Conservation (phyloP, 1,284 basidiomycete species). For the Pseudomicrostroma phylloplanum region DNA sequence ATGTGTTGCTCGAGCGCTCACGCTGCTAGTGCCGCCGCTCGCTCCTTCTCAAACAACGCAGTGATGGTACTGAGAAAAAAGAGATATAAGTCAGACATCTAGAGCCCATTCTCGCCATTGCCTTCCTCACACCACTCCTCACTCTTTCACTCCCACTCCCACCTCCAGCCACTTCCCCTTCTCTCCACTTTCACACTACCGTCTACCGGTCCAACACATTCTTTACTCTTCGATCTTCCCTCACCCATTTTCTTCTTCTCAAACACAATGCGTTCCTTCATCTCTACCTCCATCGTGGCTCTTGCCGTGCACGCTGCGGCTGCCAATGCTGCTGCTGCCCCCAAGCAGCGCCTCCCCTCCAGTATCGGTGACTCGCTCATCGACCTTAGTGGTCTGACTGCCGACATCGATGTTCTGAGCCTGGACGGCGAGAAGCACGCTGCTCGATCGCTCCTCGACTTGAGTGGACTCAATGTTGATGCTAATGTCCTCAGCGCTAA, state of each 20-base stretch:
- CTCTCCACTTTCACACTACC: no score
- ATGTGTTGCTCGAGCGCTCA: no score
- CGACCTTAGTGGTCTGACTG: conserved; percentile 7
- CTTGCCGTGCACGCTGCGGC: neutral
- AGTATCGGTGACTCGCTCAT: neutral
- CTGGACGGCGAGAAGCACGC: neutral
- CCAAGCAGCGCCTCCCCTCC: conserved; percentile 2
- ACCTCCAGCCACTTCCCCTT: no score
- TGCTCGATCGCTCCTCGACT: neutral
- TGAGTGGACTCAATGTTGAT: no score
- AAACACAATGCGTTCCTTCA: conserved; percentile 1
- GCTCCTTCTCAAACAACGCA: no score
- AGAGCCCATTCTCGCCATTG: no score
- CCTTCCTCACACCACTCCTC: no score
- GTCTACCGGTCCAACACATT: neutral
- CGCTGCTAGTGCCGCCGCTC: no score
- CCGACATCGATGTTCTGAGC: conserved; percentile 9
- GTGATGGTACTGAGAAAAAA: no score
- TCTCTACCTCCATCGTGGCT: neutral
- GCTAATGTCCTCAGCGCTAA: conserved; percentile 9
- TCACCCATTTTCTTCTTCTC: neutral
- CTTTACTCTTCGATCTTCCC: neutral
- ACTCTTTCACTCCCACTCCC: no score
- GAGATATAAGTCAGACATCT: no score
- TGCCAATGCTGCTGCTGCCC: neutral